These are phyloP conservation scores for Cystobasidium ongulense DNA, from an alignment of 768 basidiomycete species.

Conservation along the genomic window DNA sequence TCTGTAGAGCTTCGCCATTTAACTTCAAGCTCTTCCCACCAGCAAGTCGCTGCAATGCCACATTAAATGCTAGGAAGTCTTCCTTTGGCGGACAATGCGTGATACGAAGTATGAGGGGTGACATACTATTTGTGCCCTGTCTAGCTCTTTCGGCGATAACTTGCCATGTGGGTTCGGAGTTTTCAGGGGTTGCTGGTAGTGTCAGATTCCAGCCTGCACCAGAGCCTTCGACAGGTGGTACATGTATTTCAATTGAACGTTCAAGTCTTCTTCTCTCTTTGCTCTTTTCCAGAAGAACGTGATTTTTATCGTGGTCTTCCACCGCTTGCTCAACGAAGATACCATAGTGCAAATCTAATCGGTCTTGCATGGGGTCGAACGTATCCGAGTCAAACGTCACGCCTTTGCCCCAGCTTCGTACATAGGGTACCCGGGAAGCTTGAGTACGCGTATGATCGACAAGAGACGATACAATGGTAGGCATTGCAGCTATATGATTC, in stretches of 20 bases:
- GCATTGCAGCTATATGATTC: conserved; percentile 5
- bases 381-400: conserved; percentile 14
- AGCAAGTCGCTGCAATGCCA: conserved; percentile 68
- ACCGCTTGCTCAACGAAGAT: conserved; percentile 42
- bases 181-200: not conserved
- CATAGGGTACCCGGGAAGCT: not conserved
- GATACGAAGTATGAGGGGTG: conserved; percentile 55
- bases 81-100: conserved; percentile 67
- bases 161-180: conserved; percentile 64
- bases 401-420: conserved; percentile 16
- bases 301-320: conserved; percentile 51
- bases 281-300: conserved; percentile 57
- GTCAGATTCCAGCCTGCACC: conserved; percentile 31
- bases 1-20: conserved; percentile 69
- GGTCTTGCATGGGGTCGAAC: conserved; percentile 29
- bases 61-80: conserved; percentile 67
- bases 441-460: not conserved
- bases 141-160: not conserved
- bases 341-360: conserved; percentile 27
- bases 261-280: conserved; percentile 64
- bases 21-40: conserved; percentile 69
- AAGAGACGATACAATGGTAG: not conserved
- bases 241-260: conserved; percentile 44
- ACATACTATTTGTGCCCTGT: conserved; percentile 47
- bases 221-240: not conserved